phyloP scores from a whole-genome alignment of 2,329 filamentous ascomycete species.

The Aspergillus fumigatiaffinis region DNA sequence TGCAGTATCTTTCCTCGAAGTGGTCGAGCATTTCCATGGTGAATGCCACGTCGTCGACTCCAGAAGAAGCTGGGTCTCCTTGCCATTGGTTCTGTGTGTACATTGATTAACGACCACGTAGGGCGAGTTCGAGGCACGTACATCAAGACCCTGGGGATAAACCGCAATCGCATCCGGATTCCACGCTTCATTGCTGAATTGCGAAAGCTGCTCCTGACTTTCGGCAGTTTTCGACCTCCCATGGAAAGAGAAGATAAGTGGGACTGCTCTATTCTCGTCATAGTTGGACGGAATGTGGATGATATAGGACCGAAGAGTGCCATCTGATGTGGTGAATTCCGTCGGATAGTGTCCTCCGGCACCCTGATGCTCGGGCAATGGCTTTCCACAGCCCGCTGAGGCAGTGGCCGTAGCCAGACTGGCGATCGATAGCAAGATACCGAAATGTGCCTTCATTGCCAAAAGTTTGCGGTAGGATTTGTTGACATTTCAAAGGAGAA shows the following conservation, averaged over 20 bases:
- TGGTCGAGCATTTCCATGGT: conserved; percentile 41
- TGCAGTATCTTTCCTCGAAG: conserved; percentile 42
- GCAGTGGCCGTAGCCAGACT: conserved; percentile 4
- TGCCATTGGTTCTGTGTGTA: conserved; percentile 34
- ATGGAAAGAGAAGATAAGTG: conserved; percentile 49
- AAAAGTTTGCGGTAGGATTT: background rate
- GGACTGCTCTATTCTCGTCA: conserved; percentile 30
- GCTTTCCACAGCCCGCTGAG: conserved; percentile 15
- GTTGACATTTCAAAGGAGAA: too few species aligned
- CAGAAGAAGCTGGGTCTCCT: conserved; percentile 39
- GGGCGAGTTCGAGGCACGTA: conserved; percentile 12
- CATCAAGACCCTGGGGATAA: conserved; percentile 42
- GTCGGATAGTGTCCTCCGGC: conserved; percentile 4
- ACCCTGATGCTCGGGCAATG: conserved; percentile 9
- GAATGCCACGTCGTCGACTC: conserved; percentile 44
- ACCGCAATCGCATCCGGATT: conserved; percentile 44
- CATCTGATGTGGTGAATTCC: conserved; percentile 15
- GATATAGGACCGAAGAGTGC: conserved; percentile 18
- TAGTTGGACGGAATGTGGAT: conserved; percentile 32
- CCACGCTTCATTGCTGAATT: conserved; percentile 43
- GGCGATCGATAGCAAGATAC: conserved; percentile 9
- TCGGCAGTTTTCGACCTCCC: conserved; percentile 37
- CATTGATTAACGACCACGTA: background rate
- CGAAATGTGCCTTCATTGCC: background rate
- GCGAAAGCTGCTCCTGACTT: conserved; percentile 41